Percentiles rank a stretch among this genome's conserved stretches.
Evolutionary conservation across 371 early-diverging fungal genomes (phyloP).

Genomic region (Mucor indicus): DNA sequence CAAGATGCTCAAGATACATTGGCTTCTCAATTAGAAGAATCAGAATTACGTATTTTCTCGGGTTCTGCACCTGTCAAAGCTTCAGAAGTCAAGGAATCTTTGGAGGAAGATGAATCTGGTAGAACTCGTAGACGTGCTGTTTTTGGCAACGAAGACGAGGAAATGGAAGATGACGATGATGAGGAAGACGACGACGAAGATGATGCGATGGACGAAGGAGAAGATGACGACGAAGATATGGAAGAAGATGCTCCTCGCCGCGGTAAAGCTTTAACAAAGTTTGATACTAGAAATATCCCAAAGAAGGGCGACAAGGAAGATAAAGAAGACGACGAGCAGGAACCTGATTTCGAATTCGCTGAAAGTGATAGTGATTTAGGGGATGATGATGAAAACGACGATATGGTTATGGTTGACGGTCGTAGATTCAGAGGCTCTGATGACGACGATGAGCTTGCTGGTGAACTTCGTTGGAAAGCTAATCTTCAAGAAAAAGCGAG

Average conservation of each 20-base stretch:
- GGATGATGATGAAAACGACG: conserved; percentile 47
- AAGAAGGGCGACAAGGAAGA: conserved; percentile 47
- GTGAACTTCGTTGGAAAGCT: conserved; percentile 73
- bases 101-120: conserved; percentile 43
- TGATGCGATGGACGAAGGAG: conserved; percentile 37
- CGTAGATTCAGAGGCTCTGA: conserved; percentile 33
- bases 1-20: conserved; percentile 82
- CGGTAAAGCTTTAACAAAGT: conserved; percentile 47
- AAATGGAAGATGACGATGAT: conserved; percentile 37
- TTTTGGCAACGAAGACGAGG: conserved; percentile 53
- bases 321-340: conserved; percentile 44
- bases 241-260: conserved; percentile 40
- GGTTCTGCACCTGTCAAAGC: conserved; percentile 72
- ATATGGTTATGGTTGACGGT: conserved; percentile 45
- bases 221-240: conserved; percentile 45
- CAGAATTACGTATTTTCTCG: conserved; percentile 82
- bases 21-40: conserved; percentile 72
- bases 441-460: conserved; percentile 50
- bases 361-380: conserved; percentile 65
- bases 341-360: conserved; percentile 68
- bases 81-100: conserved; percentile 45
- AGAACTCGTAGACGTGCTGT: conserved; percentile 60
- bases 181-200: conserved; percentile 45
- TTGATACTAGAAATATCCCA: conserved; percentile 46
- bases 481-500: conserved; percentile 69